Conservation (phyloP, 441 rosid genomes). For the Arabidopsis lyrata region DNA sequence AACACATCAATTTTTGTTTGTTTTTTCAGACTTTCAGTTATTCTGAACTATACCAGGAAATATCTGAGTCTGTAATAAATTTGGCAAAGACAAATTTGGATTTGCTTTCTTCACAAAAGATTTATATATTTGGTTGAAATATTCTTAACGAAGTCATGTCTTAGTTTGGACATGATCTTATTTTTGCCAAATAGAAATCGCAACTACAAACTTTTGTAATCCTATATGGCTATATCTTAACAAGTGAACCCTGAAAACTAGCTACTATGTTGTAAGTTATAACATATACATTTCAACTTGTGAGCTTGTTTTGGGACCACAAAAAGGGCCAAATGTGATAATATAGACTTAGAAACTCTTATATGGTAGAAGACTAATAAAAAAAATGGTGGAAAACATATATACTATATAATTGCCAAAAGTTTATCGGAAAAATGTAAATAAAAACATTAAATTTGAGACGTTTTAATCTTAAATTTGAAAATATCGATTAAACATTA, state of each 20-base stretch:
- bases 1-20: conserved; percentile 1
- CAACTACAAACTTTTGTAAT: background rate
- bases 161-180: background rate
- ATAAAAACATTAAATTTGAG: too few species aligned
- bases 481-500: too few species aligned
- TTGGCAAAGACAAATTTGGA: background rate
- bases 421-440: background rate
- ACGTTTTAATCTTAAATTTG: too few species aligned
- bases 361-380: background rate
- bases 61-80: background rate
- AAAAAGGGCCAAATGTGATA: background rate
- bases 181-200: background rate
- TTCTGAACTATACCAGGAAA: background rate
- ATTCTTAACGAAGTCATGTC: background rate
- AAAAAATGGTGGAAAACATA: background rate
- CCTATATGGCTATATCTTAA: background rate
- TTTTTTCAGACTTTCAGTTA: background rate
- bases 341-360: background rate
- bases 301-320: background rate
- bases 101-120: background rate
- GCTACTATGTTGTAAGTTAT: background rate
- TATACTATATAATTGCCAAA: background rate
- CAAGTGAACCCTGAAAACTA: background rate
- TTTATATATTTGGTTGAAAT: background rate
- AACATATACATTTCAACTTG: background rate